Evolutionary conservation across 2,329 filamentous ascomycete species (phyloP), one percentile per base, ranked within the genome.

Genomic region (Zopfia rhizophila): DNA sequence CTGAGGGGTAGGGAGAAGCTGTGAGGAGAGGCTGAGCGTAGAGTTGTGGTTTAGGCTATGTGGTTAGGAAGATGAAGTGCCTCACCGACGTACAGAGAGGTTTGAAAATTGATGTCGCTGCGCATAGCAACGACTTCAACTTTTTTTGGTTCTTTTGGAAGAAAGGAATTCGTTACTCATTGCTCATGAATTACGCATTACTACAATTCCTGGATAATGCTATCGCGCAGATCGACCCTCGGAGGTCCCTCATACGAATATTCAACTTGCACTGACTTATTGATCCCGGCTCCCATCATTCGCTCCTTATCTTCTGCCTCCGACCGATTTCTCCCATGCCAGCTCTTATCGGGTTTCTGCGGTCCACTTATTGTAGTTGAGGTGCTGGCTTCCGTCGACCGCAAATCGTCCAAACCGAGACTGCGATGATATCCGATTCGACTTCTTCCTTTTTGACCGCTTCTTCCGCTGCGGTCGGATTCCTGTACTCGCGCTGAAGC

Each of bases 251-350:
- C 25, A 4, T 33, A 18, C 2, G 43, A 12, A 13, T 33, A 6
- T 28, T 18, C 17, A 50, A 36, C 2, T 31, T 13, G 13, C 40
- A 37, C 29, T 17, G 21, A 4, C 31, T 12, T 17, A 27, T 22
- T 51, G 18, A n/a, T n/a, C n/a, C n/a, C n/a, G 50, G 52, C 7
- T 48, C 51, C 10, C 35, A 47, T 2, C 58, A 54, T 21, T 55
- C 47, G 18, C 42, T 55, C 1, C 47, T 57, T 1, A 39, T 59
- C 12, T 48, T 48, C 3, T 40, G 35, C 1, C 33, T 42, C 8
- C 38, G 14, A 5, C 55, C 48, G 1, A 55, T 55, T 8, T 52
- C 55, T 7, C 57, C 45, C 3, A 62, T 14, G 21, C 62, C 57
- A 5, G 57, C 58, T 1, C 51, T 31, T 41, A 32, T 44, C 25